A percentile compares a stretch with the other conserved stretches of the same genome.
Conservation (phyloP, 257 asterid species). For the Solanum chiquidenum region DNA sequence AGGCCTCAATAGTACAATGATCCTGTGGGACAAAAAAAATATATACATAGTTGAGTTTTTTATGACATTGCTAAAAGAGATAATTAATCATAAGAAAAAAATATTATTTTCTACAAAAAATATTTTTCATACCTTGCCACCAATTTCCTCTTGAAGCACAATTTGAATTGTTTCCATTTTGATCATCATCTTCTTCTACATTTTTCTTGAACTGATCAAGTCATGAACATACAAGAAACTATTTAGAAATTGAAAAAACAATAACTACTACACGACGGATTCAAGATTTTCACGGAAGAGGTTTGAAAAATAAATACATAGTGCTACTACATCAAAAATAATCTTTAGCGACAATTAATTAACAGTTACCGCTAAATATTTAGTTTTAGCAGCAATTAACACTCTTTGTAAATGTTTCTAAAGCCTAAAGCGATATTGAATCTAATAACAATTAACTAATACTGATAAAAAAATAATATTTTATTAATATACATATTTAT, state of each 20-base stretch:
- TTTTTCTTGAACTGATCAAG: conserved; percentile 38
- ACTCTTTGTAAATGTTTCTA: too few species aligned
- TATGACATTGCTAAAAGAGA: background rate
- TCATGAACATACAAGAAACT: background rate
- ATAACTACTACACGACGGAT: background rate
- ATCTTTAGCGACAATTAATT: too few species aligned
- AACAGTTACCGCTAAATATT: too few species aligned
- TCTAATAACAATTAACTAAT: too few species aligned
- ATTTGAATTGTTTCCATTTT: conserved; percentile 36
- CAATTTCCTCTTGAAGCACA: conserved; percentile 79
- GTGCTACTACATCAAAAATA: too few species aligned
- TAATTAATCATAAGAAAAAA: background rate
- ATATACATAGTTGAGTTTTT: background rate
- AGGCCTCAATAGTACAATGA: conserved; percentile 50
- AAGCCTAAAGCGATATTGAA: too few species aligned
- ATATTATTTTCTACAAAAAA: background rate
- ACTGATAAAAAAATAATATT: fast-evolving
- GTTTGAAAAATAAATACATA: too few species aligned
- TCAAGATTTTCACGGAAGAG: background rate
- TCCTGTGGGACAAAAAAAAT: conserved; percentile 25
- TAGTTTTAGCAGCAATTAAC: too few species aligned
- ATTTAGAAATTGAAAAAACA: background rate
- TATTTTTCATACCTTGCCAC: conserved; percentile 57
- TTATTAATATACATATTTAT: too few species aligned
- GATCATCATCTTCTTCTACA: conserved; percentile 28